Conservation (phyloP, 306 rosid genomes). For the Sindora glabra region DNA sequence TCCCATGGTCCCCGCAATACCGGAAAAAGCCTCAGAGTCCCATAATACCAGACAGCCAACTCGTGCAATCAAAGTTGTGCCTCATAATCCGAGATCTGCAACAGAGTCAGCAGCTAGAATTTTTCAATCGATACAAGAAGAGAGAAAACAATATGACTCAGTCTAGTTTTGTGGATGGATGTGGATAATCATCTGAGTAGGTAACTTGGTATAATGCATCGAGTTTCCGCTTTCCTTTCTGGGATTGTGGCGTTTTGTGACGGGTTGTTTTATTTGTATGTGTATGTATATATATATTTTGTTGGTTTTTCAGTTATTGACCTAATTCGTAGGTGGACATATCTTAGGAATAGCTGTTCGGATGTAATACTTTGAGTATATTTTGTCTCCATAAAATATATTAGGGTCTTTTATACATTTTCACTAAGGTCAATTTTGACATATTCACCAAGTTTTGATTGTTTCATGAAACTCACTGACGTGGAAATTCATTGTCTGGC, state of each 20-base stretch:
- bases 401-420: neutral
- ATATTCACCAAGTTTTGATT: too few relatives aligned
- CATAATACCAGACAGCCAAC: slow-evolving; percentile 30
- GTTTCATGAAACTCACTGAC: too few relatives aligned
- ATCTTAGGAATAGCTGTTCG: slow-evolving; percentile 24
- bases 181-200: neutral
- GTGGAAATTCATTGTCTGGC: too few relatives aligned
- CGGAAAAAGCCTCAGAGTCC: slow-evolving; percentile 42
- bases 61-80: slow-evolving; percentile 81
- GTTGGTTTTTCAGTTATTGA: slow-evolving; percentile 13
- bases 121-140: slow-evolving; percentile 85
- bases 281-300: too few relatives aligned
- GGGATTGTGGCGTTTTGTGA: slow-evolving; percentile 11
- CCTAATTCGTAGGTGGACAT: slow-evolving; percentile 31
- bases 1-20: slow-evolving; percentile 30
- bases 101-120: slow-evolving; percentile 92
- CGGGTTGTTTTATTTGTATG: neutral
- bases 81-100: slow-evolving; percentile 76
- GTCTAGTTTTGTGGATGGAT: slow-evolving; percentile 8
- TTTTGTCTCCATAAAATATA: neutral
- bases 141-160: slow-evolving; percentile 55
- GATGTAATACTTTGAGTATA: slow-evolving; percentile 15
- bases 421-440: too few relatives aligned
- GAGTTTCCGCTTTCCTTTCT: neutral
- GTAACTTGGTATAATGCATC: neutral